Percentiles rank a stretch among this genome's conserved stretches.
These are phyloP conservation scores for Allium sativum DNA, from an alignment of 106 monocot species.

Conservation along the genomic window DNA sequence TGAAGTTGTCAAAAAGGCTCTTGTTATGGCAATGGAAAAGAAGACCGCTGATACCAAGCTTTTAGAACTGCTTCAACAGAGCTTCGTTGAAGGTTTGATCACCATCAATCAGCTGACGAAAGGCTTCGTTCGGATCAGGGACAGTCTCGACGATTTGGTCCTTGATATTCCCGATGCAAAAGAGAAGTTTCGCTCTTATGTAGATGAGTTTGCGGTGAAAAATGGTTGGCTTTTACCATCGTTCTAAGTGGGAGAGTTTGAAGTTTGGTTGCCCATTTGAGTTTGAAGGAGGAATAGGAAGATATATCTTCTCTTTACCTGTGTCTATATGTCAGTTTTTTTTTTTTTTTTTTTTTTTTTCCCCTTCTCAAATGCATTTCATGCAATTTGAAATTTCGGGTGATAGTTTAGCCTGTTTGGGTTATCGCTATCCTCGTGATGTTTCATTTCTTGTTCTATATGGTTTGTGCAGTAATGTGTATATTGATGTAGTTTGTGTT, in stretches of 20 bases:
- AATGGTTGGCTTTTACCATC: constrained; percentile 62
- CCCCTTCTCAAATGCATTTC: no score
- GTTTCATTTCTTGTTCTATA: no score
- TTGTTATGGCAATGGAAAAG: constrained; percentile 93
- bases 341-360: no score
- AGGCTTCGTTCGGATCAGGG: constrained; percentile 65
- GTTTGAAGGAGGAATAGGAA: no score
- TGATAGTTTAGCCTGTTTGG: no score
- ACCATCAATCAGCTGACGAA: constrained; percentile 78
- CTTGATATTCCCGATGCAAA: constrained; percentile 67
- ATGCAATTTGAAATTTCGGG: no score
- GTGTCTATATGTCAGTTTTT: no score
- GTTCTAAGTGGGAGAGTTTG: neutral
- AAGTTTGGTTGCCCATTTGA: no score
- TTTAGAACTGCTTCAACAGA: constrained; percentile 35
- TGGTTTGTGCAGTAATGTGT: no score
- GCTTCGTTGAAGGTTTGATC: constrained; percentile 76
- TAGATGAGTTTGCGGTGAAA: constrained; percentile 30
- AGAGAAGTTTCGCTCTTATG: constrained; percentile 42
- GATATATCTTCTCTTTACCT: no score
- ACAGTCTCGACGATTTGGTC: constrained; percentile 60
- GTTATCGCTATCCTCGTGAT: no score
- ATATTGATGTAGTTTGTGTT: no score
- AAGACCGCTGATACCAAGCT: constrained; percentile 40
- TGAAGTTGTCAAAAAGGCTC: constrained; percentile 77